Evolutionary conservation across 2,329 filamentous ascomycete genomes (phyloP).

Genomic region (Alternaria arbusti): DNA sequence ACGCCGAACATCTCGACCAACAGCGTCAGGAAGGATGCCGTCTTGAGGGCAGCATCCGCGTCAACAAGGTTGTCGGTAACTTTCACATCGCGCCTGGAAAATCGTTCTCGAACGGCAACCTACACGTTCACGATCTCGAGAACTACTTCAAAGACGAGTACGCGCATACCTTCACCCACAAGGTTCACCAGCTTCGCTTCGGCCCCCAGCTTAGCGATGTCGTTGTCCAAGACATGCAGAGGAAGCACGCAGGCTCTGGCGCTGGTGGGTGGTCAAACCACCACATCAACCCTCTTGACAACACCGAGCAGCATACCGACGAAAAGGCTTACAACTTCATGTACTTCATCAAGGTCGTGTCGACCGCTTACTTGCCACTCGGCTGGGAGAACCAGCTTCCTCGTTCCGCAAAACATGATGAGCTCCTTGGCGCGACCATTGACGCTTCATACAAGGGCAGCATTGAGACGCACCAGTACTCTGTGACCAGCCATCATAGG

Average conservation of each 20-base stretch:
- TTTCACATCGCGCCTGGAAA: conserved; percentile 97
- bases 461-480: conserved; percentile 98
- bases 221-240: conserved; percentile 54
- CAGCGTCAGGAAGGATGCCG: conserved; percentile 93
- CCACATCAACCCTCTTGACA: conserved; percentile 90
- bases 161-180: conserved; percentile 86
- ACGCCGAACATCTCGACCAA: conserved; percentile 83
- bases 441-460: conserved; percentile 73
- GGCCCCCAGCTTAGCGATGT: conserved; percentile 86
- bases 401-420: conserved; percentile 54
- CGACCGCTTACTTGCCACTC: conserved; percentile 90
- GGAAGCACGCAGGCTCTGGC: conserved; percentile 61
- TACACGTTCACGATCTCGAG: conserved; percentile 97
- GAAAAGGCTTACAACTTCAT: conserved; percentile 94
- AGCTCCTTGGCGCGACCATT: conserved; percentile 54
- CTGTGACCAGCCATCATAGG: conserved; percentile 94
- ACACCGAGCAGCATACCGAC: conserved; percentile 74
- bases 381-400: conserved; percentile 73
- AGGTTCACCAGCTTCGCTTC: conserved; percentile 87
- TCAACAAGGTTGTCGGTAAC: conserved; percentile 98
- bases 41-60: conserved; percentile 86
- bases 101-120: conserved; percentile 93
- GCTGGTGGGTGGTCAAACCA: conserved; percentile 79
- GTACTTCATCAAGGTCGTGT: conserved; percentile 99
- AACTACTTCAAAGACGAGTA: conserved; percentile 82